Percentiles rank a stretch among this genome's conserved stretches.
phyloP scores from a whole-genome alignment of 345 rosid genomes.

The Brassica nigra region DNA sequence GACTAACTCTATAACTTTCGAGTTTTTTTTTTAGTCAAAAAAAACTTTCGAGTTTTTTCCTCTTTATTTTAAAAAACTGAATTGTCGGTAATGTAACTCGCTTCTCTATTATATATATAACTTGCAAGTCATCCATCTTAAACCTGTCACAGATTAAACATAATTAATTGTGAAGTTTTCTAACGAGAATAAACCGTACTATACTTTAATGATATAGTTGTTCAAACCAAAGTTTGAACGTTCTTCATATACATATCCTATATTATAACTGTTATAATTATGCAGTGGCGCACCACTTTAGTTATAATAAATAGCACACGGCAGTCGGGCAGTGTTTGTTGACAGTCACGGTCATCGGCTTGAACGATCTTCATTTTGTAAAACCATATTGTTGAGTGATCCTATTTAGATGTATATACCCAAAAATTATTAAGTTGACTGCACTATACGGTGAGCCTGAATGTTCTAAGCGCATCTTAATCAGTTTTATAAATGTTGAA shows the following conservation, averaged over 20 bases:
- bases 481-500: constrained; percentile 1
- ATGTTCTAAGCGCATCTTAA: neutral
- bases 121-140: neutral
- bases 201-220: neutral
- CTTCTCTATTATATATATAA: neutral
- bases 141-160: neutral
- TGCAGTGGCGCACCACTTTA: neutral
- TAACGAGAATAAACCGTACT: neutral
- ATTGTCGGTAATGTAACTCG: neutral
- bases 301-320: neutral
- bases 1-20: neutral
- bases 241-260: neutral
- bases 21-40: neutral
- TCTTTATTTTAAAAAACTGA: neutral
- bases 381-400: neutral
- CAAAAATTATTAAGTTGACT: neutral
- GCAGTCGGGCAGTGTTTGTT: neutral
- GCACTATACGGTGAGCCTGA: neutral
- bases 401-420: neutral
- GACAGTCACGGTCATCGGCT: neutral
- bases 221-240: neutral
- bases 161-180: neutral
- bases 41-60: too few relatives aligned
- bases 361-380: neutral
- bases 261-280: neutral